Percentiles rank a stretch among this genome's conserved stretches.
Conservation (phyloP, 2,329 filamentous ascomycete genomes). For the Keithomyces neogunnii region DNA sequence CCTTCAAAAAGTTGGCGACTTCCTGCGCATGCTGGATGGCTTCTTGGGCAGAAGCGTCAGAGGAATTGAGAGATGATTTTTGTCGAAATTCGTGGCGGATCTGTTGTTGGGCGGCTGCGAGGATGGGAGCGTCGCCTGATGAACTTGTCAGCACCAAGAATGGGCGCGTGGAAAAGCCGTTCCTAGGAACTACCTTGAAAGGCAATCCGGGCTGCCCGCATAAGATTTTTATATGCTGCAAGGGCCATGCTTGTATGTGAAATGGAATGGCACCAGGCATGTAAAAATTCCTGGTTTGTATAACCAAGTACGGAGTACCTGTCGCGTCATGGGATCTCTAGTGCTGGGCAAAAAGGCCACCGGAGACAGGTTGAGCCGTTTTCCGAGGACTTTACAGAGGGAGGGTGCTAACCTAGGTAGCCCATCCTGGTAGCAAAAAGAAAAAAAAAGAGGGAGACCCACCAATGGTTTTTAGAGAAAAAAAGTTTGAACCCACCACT, state of each 20-base stretch:
- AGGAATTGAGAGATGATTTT: conserved; percentile 50
- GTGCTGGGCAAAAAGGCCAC: neutral
- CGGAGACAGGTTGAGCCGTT: conserved; percentile 17
- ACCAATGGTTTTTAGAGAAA: conserved; percentile 4
- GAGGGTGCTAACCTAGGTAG: too few species aligned
- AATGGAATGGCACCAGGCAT: neutral
- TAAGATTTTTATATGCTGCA: conserved; percentile 69
- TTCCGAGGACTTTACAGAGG: conserved; percentile 7
- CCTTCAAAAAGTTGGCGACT: conserved; percentile 67
- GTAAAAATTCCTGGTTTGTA: neutral
- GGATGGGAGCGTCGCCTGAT: conserved; percentile 56
- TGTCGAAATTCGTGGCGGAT: conserved; percentile 68
- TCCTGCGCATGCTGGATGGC: conserved; percentile 74
- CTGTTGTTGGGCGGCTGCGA: conserved; percentile 62
- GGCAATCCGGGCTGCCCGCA: conserved; percentile 73
- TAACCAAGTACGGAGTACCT: neutral
- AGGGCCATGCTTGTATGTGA: conserved; percentile 46
- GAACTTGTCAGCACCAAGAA: conserved; percentile 23
- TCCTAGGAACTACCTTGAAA: conserved; percentile 58
- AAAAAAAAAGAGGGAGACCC: neutral
- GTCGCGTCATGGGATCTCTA: neutral
- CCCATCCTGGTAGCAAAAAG: too few species aligned
- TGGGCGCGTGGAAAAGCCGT: conserved; percentile 1
- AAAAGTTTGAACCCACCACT: conserved; percentile 7
- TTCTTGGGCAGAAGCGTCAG: conserved; percentile 49